Percentiles rank a stretch among this genome's conserved stretches.
phyloP scores from a whole-genome alignment of 139 green algal genomes.

The Volvox reticuliferus region DNA sequence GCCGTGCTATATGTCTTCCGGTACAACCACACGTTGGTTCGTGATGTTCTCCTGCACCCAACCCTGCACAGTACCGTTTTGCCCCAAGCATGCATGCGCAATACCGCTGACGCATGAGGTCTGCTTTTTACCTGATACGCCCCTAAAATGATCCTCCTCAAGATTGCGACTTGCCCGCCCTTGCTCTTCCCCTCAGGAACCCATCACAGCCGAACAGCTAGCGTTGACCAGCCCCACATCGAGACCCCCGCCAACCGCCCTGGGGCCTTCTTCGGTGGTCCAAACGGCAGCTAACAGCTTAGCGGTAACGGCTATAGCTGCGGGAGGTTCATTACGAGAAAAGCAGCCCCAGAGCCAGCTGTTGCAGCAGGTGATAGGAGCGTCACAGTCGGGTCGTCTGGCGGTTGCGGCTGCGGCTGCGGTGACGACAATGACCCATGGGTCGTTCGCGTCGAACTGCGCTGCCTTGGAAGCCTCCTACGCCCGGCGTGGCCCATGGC shows the following conservation, averaged over 20 bases:
- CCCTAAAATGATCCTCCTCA: too few relatives aligned
- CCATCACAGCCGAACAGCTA: slow-evolving; percentile 27
- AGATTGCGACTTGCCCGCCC: too few relatives aligned
- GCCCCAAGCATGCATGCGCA: too few relatives aligned
- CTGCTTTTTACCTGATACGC: too few relatives aligned
- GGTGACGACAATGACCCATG: background rate
- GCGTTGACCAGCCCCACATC: background rate
- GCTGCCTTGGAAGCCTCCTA: background rate
- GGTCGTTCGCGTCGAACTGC: background rate
- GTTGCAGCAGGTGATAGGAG: slow-evolving; percentile 4
- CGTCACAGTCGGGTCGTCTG: background rate
- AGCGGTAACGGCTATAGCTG: background rate
- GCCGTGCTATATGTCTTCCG: too few relatives aligned
- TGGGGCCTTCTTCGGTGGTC: too few relatives aligned
- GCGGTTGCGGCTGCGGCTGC: background rate
- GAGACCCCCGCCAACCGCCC: background rate
- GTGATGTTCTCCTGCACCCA: too few relatives aligned
- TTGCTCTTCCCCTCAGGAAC: background rate
- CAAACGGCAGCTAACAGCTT: background rate
- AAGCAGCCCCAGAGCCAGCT: slow-evolving; percentile 23
- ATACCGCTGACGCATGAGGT: too few relatives aligned
- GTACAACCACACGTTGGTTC: too few relatives aligned
- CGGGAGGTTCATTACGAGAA: background rate
- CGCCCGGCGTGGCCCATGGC: background rate
- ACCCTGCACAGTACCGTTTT: too few relatives aligned